Conservation (phyloP, 2,329 filamentous ascomycete species). For the Biscogniauxia sp. region DNA sequence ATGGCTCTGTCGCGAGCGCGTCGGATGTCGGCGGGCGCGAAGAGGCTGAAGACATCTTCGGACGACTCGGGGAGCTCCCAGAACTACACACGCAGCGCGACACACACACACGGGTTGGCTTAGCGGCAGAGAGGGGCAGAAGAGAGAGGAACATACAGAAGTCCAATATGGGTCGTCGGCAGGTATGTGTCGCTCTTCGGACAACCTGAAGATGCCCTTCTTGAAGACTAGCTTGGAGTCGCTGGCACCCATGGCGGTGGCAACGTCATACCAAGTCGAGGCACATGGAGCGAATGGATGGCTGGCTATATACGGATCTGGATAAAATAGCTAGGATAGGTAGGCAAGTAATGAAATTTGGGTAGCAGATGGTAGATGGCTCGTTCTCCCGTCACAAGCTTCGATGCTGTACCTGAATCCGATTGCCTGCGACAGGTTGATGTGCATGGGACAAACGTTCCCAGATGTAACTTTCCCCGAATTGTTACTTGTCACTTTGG, state of each 20-base stretch:
- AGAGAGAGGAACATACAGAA: conserved; percentile 58
- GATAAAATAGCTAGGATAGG: no score
- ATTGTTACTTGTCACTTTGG: neutral
- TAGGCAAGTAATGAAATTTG: no score
- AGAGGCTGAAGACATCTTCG: conserved; percentile 95
- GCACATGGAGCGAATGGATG: conserved; percentile 6
- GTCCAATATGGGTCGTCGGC: conserved; percentile 92
- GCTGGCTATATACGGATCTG: neutral
- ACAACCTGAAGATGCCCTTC: conserved; percentile 93
- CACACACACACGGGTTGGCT: conserved; percentile 10
- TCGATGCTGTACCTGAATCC: neutral
- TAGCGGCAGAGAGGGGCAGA: conserved; percentile 8
- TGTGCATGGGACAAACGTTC: neutral
- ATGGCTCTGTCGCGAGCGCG: conserved; percentile 81
- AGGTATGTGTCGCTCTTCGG: conserved; percentile 85
- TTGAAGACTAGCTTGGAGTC: conserved; percentile 99
- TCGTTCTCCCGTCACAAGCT: neutral
- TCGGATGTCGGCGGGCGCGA: conserved; percentile 84
- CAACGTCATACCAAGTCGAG: conserved; percentile 27
- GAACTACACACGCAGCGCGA: conserved; percentile 57
- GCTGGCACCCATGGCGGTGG: conserved; percentile 79
- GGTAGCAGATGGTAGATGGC: neutral
- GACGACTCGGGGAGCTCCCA: conserved; percentile 95
- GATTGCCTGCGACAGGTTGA: neutral
- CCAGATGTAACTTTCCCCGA: neutral